Conservation (phyloP, 1,284 basidiomycete species). For the Leccinum subfulvum region DNA sequence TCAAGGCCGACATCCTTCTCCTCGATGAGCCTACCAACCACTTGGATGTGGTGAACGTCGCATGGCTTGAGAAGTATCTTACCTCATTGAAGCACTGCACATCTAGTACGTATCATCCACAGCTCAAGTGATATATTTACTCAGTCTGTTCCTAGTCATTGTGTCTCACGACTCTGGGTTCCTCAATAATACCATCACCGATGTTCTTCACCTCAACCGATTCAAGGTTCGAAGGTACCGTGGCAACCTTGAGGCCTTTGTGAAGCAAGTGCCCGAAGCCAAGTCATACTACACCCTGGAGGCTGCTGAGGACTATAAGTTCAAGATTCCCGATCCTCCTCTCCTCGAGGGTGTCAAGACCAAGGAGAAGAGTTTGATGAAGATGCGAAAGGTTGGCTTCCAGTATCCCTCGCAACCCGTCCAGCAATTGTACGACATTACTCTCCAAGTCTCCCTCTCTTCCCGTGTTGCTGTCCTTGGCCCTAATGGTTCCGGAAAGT, state of each 20-base stretch:
- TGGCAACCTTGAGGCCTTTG: conserved; percentile 96
- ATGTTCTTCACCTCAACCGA: conserved; percentile 98
- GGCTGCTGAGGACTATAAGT: conserved; percentile 93
- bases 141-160: conserved; percentile 58
- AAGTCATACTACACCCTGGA: conserved; percentile 96
- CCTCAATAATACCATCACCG: conserved; percentile 98
- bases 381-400: conserved; percentile 98
- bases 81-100: conserved; percentile 87
- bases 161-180: conserved; percentile 97
- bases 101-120: conserved; percentile 60
- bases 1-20: conserved; percentile 96
- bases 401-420: conserved; percentile 86
- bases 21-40: conserved; percentile 99
- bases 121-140: conserved; percentile 15
- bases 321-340: conserved; percentile 94
- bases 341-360: conserved; percentile 99
- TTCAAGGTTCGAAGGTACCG: conserved; percentile 98
- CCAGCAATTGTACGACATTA: conserved; percentile 93
- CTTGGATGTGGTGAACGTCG: conserved; percentile 95
- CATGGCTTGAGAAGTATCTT: conserved; percentile 96
- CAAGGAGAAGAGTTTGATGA: conserved; percentile 95
- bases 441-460: conserved; percentile 93
- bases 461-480: conserved; percentile 96
- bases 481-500: conserved; percentile 98
- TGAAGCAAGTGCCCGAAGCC: conserved; percentile 93